Conservation (phyloP, 257 asterid species). For the Vinca minor region DNA sequence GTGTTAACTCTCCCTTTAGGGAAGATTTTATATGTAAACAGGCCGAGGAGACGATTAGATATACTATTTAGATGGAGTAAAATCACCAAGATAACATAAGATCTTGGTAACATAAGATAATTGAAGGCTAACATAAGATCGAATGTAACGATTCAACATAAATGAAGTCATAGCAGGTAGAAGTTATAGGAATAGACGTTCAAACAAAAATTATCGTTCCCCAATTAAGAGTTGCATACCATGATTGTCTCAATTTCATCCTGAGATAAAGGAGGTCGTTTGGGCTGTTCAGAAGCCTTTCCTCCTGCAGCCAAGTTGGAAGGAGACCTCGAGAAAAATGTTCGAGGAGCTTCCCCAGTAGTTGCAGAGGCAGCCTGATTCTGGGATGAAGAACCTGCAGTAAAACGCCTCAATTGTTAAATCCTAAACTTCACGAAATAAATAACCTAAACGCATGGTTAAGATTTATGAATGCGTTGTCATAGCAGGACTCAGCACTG, state of each 20-base stretch:
- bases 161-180: background rate
- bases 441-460: conserved; percentile 1
- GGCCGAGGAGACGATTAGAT: no score
- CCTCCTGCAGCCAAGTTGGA: conserved; percentile 54
- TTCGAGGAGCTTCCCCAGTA: conserved; percentile 34
- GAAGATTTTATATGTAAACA: no score
- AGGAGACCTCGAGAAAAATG: conserved; percentile 49
- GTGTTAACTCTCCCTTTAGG: no score
- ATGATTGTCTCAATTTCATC: conserved; percentile 82
- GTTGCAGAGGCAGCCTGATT: conserved; percentile 31
- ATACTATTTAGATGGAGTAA: no score
- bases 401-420: conserved; percentile 12
- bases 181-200: background rate
- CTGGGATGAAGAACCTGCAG: conserved; percentile 46
- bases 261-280: conserved; percentile 71
- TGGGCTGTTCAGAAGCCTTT: conserved; percentile 94
- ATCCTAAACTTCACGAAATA: conserved; percentile 5
- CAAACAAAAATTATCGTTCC: no score
- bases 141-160: background rate
- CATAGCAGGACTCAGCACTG: background rate
- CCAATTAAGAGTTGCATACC: conserved; percentile 51
- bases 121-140: background rate
- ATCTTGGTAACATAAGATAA: no score
- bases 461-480: background rate
- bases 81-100: no score